Conservation (phyloP, 106 monocot genomes). For the Posidonia australis region DNA sequence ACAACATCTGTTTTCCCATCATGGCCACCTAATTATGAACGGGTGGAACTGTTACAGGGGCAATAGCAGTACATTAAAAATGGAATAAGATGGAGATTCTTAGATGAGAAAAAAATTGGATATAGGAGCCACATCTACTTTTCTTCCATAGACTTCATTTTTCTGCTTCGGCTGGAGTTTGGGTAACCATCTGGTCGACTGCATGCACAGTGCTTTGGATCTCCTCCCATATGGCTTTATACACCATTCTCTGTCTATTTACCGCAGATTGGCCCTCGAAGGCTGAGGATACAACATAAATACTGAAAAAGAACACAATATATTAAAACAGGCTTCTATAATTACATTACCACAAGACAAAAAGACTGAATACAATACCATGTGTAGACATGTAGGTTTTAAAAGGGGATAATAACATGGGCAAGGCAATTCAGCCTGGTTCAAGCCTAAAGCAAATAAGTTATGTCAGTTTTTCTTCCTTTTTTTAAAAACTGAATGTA, state of each 20-base stretch:
- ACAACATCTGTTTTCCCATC: background rate
- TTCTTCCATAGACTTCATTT: background rate
- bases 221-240: conserved; percentile 96
- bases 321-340: background rate
- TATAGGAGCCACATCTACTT: conserved; percentile 1
- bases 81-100: background rate
- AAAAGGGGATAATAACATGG: too few relatives aligned
- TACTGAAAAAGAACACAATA: conserved; percentile 33
- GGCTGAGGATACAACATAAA: conserved; percentile 64
- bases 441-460: too few relatives aligned
- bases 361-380: too few relatives aligned
- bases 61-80: background rate
- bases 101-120: background rate
- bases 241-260: conserved; percentile 98
- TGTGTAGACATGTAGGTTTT: too few relatives aligned
- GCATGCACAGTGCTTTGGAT: conserved; percentile 91
- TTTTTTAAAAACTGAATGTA: too few relatives aligned
- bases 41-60: background rate
- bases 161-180: conserved; percentile 70
- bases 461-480: too few relatives aligned
- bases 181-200: conserved; percentile 87
- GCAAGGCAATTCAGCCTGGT: too few relatives aligned
- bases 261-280: conserved; percentile 87
- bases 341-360: too few relatives aligned
- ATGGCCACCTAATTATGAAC: background rate